Percentiles rank a stretch among this genome's conserved stretches.
Evolutionary conservation across 768 basidiomycete genomes (phyloP).

Genomic region (Tulasnella sp.): DNA sequence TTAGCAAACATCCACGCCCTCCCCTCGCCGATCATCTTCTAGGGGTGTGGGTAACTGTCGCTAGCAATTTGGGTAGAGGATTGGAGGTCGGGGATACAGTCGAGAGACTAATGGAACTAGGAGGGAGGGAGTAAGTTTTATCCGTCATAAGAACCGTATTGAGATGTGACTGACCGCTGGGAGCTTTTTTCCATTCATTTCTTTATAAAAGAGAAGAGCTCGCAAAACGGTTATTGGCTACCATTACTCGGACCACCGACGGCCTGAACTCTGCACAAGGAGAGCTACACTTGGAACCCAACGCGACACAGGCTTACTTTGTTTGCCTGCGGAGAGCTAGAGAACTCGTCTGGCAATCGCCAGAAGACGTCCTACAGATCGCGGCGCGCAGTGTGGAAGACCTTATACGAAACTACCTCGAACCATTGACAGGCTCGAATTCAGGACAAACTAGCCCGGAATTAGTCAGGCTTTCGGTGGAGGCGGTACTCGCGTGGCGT

Average conservation of each 20-base stretch:
- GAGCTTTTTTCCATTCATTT: no score
- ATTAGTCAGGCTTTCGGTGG: background rate
- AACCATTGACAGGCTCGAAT: background rate
- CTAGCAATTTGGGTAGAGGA: background rate
- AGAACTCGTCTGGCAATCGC: background rate
- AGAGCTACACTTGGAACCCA: background rate
- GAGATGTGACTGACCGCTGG: background rate
- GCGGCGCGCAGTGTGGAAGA: background rate
- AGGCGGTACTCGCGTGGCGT: background rate
- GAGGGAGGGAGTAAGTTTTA: background rate
- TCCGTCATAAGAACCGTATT: background rate
- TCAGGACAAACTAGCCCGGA: background rate
- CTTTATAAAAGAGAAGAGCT: background rate
- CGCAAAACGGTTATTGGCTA: background rate
- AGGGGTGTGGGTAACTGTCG: background rate
- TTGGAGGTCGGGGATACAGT: background rate
- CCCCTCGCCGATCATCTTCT: background rate
- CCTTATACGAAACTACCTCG: background rate
- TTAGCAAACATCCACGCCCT: background rate
- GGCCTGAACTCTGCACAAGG: background rate
- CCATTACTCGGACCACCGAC: background rate
- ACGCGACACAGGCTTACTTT: background rate
- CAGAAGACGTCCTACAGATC: background rate
- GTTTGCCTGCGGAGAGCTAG: background rate
- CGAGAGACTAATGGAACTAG: background rate